Base-by-base conservation (phyloP, 2,329 filamentous ascomycete species). In the Penicillium glabrum region DNA sequence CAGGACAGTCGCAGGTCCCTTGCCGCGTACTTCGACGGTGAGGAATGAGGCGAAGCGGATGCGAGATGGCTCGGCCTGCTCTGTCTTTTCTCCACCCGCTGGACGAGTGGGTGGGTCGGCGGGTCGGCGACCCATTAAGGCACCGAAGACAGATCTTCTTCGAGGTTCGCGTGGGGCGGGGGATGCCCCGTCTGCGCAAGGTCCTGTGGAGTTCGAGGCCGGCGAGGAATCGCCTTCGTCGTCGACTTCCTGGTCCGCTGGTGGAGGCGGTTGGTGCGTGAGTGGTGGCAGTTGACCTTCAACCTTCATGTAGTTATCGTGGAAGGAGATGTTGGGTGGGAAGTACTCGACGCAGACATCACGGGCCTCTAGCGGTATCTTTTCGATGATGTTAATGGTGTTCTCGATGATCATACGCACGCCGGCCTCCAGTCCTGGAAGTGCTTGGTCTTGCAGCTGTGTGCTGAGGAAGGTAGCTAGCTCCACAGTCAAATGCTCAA, bases 381-480 rank as follows among this genome's bases (percentile, higher is more conserved):
- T 96, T 57, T 88, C 85, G 0, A 90, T 86, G 61, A 99, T 92
- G 59, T 88, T 89, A 29, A 98, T 84, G 0, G 93, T 91, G 50
- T 98, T 83, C 75, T 97, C 93, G 53, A 97, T 84, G 72, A 99
- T 98, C 87, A 95, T 96, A 53, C 88, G 87, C 2, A 93, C 89
- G 61, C 91, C 92, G 51, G 91, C 92, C 63, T 93, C 88, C n/a
- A 98, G 83, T 9, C 92, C 93, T 1, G 87, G 77, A 0, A 91
- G 90, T 1, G 90, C 84, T 1, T 92, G 91, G 11, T 90, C 89
- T 55, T 86, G 83, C 48, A 98, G 81, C 68, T 90, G 87, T 68
- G 89, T 86, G 59, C 88, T 86, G 33, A 99, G 77, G 29, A 83
- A 86, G 5, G 83, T 85, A 2, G 87, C 87, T 54, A 93, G 80